phyloP scores from a whole-genome alignment of 23 red algal species.

The Gracilariopsis chorda region DNA sequence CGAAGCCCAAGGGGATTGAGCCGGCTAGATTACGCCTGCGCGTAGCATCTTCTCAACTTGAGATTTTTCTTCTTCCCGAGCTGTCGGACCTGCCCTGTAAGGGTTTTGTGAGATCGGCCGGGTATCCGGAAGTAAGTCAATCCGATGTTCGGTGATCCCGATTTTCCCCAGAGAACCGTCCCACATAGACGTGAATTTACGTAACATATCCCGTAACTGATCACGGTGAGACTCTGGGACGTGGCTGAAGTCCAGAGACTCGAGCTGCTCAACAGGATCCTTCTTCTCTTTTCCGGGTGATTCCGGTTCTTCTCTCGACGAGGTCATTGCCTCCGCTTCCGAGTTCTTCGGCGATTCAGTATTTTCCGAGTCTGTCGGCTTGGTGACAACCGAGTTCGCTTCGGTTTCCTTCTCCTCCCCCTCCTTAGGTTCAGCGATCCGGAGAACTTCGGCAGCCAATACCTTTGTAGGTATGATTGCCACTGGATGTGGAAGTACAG shows the following conservation, averaged over 20 bases:
- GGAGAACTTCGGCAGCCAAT: no score
- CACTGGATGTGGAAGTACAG: neutral
- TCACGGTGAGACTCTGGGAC: neutral
- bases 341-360: no score
- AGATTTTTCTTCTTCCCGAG: neutral
- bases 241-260: neutral
- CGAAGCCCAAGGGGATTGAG: neutral
- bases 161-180: neutral
- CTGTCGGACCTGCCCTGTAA: neutral
- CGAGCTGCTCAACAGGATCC: neutral
- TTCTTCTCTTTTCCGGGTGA: no score
- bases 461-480: no score
- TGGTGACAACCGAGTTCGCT: no score
- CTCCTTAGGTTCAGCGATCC: no score
- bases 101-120: neutral
- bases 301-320: no score
- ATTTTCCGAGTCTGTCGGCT: no score
- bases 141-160: neutral
- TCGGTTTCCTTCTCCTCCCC: no score
- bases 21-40: conserved; percentile 11
- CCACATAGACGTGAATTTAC: neutral
- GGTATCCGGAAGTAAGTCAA: neutral
- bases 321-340: no score
- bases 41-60: neutral
- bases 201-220: neutral